Conservation (phyloP, 2,329 filamentous ascomycete species). For the Phyllosticta paracitricarpa region DNA sequence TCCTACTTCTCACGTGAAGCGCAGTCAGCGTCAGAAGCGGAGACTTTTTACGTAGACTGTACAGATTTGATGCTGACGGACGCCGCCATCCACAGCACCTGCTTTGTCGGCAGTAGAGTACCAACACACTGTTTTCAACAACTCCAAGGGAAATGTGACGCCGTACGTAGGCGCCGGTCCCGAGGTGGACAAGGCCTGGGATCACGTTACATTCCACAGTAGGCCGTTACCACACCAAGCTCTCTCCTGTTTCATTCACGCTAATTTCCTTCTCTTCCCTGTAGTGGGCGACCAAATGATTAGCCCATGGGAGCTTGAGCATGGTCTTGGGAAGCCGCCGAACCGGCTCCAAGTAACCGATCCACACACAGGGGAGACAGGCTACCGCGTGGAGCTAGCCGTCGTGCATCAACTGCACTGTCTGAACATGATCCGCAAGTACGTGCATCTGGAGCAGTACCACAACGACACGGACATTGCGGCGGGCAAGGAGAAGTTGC, state of each 20-base stretch:
- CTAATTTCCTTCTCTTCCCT: not conserved
- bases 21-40: not conserved
- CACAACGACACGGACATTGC: constrained; percentile 19
- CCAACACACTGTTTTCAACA: constrained; percentile 3
- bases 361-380: constrained; percentile 40
- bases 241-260: not conserved
- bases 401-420: constrained; percentile 25
- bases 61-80: not conserved
- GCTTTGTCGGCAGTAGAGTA: constrained; percentile 1
- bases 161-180: constrained; percentile 46
- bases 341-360: constrained; percentile 47
- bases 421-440: constrained; percentile 26
- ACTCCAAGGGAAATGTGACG: not conserved
- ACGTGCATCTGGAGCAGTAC: constrained; percentile 25
- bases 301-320: constrained; percentile 41
- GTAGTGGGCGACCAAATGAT: constrained; percentile 54
- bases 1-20: not conserved
- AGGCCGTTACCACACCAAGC: constrained; percentile 10
- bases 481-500: constrained; percentile 13
- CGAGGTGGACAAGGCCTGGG: constrained; percentile 49
- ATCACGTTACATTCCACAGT: constrained; percentile 40
- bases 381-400: constrained; percentile 17
- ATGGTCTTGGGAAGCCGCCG: constrained; percentile 41
- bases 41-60: not conserved
- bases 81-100: not conserved